A percentile compares a stretch with the other conserved stretches of the same genome.
Conservation (phyloP, 306 rosid species). For the Sicyos edulis region DNA sequence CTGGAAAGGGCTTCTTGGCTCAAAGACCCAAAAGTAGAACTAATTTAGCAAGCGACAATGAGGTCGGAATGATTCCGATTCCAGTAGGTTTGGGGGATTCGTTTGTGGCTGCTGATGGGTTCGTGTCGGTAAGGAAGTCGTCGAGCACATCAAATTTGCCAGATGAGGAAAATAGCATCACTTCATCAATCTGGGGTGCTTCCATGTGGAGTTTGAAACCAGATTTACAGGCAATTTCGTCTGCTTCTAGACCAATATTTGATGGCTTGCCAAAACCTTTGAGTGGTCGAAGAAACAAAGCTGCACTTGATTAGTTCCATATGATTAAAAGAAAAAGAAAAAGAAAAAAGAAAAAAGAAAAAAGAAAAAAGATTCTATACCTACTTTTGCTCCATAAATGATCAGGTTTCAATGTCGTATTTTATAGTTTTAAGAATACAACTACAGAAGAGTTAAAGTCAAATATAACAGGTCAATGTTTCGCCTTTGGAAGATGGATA, state of each 20-base stretch:
- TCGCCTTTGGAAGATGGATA: background rate
- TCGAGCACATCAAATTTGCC: slow-evolving; percentile 78
- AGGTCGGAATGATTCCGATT: slow-evolving; percentile 36
- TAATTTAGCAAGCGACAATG: slow-evolving; percentile 35
- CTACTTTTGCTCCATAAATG: slow-evolving; percentile 13
- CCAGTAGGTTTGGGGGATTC: slow-evolving; percentile 43
- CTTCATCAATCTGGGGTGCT: slow-evolving; percentile 58
- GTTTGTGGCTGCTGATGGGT: slow-evolving; percentile 30
- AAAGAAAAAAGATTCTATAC: background rate
- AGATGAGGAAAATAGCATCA: slow-evolving; percentile 45
- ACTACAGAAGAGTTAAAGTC: background rate
- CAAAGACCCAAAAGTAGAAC: slow-evolving; percentile 57
- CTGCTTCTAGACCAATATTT: slow-evolving; percentile 66
- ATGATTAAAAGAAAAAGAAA: background rate
- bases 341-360: background rate
- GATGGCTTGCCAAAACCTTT: slow-evolving; percentile 77
- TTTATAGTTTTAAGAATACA: background rate
- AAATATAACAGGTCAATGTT: background rate
- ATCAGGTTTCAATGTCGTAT: slow-evolving; percentile 3
- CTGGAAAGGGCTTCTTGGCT: slow-evolving; percentile 55
- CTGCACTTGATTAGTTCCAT: slow-evolving; percentile 64
- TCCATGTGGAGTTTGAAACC: slow-evolving; percentile 68
- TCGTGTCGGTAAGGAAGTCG: slow-evolving; percentile 58
- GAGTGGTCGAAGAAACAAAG: slow-evolving; percentile 59
- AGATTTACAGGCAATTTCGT: slow-evolving; percentile 59